phyloP scores from a whole-genome alignment of 2,329 filamentous ascomycete species.

The Dactylellina parvicollis region DNA sequence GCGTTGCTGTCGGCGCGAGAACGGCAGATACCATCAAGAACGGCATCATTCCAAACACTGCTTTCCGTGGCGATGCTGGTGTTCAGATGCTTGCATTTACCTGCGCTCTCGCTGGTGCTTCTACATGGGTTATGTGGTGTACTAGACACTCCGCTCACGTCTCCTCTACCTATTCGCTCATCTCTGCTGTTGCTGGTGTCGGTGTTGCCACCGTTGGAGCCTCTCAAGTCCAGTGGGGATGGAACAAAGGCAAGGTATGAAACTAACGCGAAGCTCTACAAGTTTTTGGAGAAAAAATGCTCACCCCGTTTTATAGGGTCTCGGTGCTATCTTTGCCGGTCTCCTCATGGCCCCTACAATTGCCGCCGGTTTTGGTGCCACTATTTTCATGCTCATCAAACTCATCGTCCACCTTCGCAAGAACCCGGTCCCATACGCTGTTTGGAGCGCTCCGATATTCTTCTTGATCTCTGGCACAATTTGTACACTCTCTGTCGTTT shows the following conservation, averaged over 20 bases:
- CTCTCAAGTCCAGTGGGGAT: slow-evolving; percentile 68
- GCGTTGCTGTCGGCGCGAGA: slow-evolving; percentile 73
- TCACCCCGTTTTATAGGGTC: slow-evolving; percentile 63
- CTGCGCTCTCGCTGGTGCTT: slow-evolving; percentile 72
- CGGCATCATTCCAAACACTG: slow-evolving; percentile 62
- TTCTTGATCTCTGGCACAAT: slow-evolving; percentile 79
- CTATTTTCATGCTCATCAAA: slow-evolving; percentile 79
- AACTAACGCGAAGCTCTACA: background rate
- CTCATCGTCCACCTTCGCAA: slow-evolving; percentile 69
- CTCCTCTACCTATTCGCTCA: slow-evolving; percentile 76
- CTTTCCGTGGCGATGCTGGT: slow-evolving; percentile 63
- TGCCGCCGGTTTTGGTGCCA: slow-evolving; percentile 66
- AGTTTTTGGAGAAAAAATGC: background rate
- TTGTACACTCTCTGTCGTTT: slow-evolving; percentile 80
- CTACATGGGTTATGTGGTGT: slow-evolving; percentile 82
- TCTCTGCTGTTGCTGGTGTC: slow-evolving; percentile 69
- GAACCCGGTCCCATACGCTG: slow-evolving; percentile 76
- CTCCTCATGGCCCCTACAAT: slow-evolving; percentile 75
- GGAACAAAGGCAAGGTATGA: slow-evolving; percentile 64
- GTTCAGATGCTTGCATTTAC: slow-evolving; percentile 69
- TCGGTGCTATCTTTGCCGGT: slow-evolving; percentile 77
- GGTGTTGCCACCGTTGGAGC: slow-evolving; percentile 65
- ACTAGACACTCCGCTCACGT: slow-evolving; percentile 77
- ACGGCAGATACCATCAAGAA: slow-evolving; percentile 84
- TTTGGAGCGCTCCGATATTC: slow-evolving; percentile 78